These are phyloP conservation scores for Fusarium lyarnte DNA, from an alignment of 2,329 filamentous ascomycete genomes.

Conservation along the genomic window DNA sequence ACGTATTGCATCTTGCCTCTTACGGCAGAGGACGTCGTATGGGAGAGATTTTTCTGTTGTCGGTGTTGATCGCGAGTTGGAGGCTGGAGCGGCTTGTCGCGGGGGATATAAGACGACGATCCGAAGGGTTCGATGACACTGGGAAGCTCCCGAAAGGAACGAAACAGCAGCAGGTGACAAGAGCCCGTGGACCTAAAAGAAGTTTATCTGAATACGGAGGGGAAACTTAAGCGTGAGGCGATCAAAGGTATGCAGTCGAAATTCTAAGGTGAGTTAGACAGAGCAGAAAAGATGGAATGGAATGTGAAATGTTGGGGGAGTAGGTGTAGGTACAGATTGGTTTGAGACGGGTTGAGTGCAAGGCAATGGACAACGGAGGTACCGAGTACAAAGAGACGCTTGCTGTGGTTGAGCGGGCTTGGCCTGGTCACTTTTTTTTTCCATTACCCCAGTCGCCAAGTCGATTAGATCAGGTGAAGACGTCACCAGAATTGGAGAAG, in stretches of 20 bases:
- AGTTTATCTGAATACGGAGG: conserved; percentile 17
- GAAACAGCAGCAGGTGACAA: conserved; percentile 1
- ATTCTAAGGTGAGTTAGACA: conserved; percentile 6
- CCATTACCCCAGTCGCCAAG: conserved; percentile 8
- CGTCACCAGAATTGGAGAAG: conserved; percentile 25
- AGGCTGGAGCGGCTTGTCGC: conserved; percentile 23
- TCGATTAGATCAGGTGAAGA: conserved; percentile 28
- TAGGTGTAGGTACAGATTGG: conserved; percentile 7
- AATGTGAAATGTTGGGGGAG: conserved; percentile 37
- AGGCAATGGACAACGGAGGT: conserved; percentile 11
- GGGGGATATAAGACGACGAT: conserved; percentile 24
- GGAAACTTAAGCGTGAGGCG: neutral
- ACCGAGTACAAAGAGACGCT: conserved; percentile 25
- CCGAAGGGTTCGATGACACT: conserved; percentile 12
- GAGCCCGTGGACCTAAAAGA: conserved; percentile 9
- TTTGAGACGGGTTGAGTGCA: conserved; percentile 18
- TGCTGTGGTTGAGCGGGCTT: conserved; percentile 25
- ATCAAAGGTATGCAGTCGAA: conserved; percentile 18
- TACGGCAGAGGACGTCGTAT: conserved; percentile 13
- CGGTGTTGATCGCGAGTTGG: conserved; percentile 1
- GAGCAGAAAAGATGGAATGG: conserved; percentile 19
- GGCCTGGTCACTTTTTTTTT: conserved; percentile 13
- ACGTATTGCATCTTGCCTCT: conserved; percentile 88
- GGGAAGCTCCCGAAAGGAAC: conserved; percentile 4
- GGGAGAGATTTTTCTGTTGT: neutral